phyloP scores from a whole-genome alignment of 2,329 filamentous ascomycete species.

The Berkeleyomyces basicola region DNA sequence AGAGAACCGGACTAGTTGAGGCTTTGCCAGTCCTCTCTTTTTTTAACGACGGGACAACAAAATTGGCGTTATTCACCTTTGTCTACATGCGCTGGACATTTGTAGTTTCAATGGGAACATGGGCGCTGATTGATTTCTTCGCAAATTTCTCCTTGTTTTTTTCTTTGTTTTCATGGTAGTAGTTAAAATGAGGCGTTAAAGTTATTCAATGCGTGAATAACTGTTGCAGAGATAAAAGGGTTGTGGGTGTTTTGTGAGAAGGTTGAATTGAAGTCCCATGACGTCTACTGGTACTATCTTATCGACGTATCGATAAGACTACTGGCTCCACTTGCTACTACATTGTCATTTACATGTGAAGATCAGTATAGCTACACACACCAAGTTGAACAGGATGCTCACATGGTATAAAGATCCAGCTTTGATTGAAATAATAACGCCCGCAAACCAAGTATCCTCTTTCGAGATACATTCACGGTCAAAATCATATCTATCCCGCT shows the following conservation, averaged over 20 bases:
- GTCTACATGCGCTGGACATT: neutral
- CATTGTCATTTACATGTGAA: constrained; percentile 1
- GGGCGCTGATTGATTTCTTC: constrained; percentile 2
- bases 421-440: too few species aligned
- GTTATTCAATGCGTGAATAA: too few species aligned
- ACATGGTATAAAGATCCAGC: too few species aligned
- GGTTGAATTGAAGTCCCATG: neutral
- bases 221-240: too few species aligned
- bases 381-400: too few species aligned
- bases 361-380: neutral
- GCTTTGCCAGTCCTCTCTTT: constrained; percentile 1
- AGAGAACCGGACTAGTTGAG: neutral
- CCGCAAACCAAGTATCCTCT: too few species aligned
- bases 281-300: neutral
- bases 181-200: neutral
- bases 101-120: constrained; percentile 4
- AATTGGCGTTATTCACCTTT: neutral
- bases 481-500: too few species aligned
- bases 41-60: constrained; percentile 4
- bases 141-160: neutral
- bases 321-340: neutral
- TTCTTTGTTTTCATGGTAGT: neutral
- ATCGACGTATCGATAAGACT: neutral
- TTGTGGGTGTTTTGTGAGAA: too few species aligned
- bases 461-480: too few species aligned